Evolutionary conservation across 2,329 filamentous ascomycete genomes (phyloP), one percentile per base, ranked within the genome.

Genomic region (Fusarium concolor): DNA sequence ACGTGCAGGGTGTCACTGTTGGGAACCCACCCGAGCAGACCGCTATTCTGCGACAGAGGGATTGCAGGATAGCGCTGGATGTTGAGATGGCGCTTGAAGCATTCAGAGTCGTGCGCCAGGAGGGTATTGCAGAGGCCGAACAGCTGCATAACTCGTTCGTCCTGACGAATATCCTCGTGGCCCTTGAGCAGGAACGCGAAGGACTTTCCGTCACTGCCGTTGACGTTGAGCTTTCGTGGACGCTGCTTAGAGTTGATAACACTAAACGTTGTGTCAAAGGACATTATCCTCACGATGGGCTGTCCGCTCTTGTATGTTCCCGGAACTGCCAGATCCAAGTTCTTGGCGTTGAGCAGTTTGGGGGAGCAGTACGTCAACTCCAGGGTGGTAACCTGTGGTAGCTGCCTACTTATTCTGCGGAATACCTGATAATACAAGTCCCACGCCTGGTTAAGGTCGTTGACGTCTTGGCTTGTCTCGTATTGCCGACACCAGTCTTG

Each of bases 341-440:
- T 90, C 73, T 90, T 90, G 43, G 93, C 92, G 60, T 90, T 88
- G 70, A 97, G 91, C 44, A 99, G 86, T 77, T 95, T 96, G 5
- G 96, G 96, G 18, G 95, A 99, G 73, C 97, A 97, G 78, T 99
- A 99, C 67, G 96, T 93, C 72, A 99, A 84, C 79, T 99, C 96
- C 41, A 99, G 86, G 54, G 90, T 93, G 72, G 94, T 97, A 69
- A 99, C 87, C 74, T 98, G 96, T 5, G 94, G 94, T 46, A 99
- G 82, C 79, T 99, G 96, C 65, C 95, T 89, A 46, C 92, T 92
- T 76, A 99, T 98, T 76, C 96, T 92, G 64, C 94, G 90, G 88
- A 99, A 99, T 1, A 98, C 96, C 70, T 97, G 94, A 80, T 99
- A 99, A 80, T 99, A 99, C 15, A 99, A 87, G 79, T 99, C 96